phyloP scores from a whole-genome alignment of 805 yeast species.

The Kodamaea laetipori region DNA sequence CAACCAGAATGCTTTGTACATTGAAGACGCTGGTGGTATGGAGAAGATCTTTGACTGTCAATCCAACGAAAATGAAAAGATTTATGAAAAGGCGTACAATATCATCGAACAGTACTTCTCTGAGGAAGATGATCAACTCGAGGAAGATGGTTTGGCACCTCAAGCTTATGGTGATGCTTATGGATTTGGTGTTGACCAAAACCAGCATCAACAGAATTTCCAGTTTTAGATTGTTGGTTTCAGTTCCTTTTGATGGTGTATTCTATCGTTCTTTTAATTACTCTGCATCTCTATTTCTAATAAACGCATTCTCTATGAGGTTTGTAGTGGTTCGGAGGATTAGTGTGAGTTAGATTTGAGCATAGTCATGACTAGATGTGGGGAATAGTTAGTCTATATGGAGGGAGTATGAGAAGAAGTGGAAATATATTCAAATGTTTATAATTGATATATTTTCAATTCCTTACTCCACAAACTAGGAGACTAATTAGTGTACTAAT shows the following conservation, averaged over 20 bases:
- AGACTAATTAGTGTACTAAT: too few relatives aligned
- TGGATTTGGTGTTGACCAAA: constrained; percentile 76
- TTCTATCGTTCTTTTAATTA: background rate
- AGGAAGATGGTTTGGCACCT: constrained; percentile 70
- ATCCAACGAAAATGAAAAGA: constrained; percentile 85
- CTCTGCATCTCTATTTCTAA: constrained; percentile 15
- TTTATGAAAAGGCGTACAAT: constrained; percentile 85
- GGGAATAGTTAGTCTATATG: too few relatives aligned
- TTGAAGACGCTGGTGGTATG: constrained; percentile 98
- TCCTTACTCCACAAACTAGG: too few relatives aligned
- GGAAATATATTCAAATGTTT: too few relatives aligned
- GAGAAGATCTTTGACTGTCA: constrained; percentile 95
- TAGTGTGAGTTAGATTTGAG: too few relatives aligned
- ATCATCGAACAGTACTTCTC: constrained; percentile 91
- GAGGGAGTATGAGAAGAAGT: too few relatives aligned
- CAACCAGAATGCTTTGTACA: constrained; percentile 86
- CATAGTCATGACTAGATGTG: too few relatives aligned
- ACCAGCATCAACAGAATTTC: constrained; percentile 52
- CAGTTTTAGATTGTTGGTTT: constrained; percentile 36
- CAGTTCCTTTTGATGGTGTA: background rate
- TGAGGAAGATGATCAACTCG: constrained; percentile 72
- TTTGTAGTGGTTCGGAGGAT: background rate
- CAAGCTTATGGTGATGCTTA: constrained; percentile 79
- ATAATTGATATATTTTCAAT: too few relatives aligned
- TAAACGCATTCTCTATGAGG: constrained; percentile 12